Evolutionary conservation across 169 alveolate species (phyloP), one percentile per base, ranked within the genome.

Genomic region (Cryptosporidium felis): DNA sequence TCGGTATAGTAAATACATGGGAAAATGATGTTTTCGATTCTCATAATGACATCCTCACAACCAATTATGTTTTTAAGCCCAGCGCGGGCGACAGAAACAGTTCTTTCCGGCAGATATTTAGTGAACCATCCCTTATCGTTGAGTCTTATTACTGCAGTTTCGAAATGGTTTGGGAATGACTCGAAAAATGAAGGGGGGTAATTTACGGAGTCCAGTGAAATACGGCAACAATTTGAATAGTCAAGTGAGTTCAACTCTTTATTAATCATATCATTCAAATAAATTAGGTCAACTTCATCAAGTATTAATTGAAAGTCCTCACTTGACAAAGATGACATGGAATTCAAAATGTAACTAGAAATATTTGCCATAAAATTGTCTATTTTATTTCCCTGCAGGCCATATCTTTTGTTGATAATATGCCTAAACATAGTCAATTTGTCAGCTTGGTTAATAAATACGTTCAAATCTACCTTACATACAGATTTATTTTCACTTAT

Each of bases 231-330:
- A n/a, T n/a, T n/a, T n/a, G n/a, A n/a, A n/a, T n/a, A n/a, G n/a
- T n/a, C n/a, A n/a, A n/a, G n/a, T n/a, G n/a, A n/a, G n/a, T n/a
- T n/a, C n/a, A n/a, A n/a, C n/a, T n/a, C n/a, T n/a, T 12, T 6
- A 21, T 49, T 8, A 3, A 74, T 26, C n/a, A 74, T 18, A 36
- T 53, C 67, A 4, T 40, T 16, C 1, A 74, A 34, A 8, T 67
- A 42, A 9, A 36, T 10, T n/a, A 56, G 28, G 23, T 74, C 67
- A 38, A 74, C 28, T 21, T 74, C 85, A 34, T 74, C 42, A 1
- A 49, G 2, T 4, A 74, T 14, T 1, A 36, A 58, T 18, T 23
- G 1, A 8, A 74, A 32, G 4, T 74, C 66, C 23, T 36, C 23
- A 56, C 38, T 74, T 10, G 85, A 36, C 21, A 74, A 58, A 0